These are phyloP conservation scores for Lindgomyces ingoldianus DNA, from an alignment of 495 filamentous ascomycete genomes.

Conservation along the genomic window DNA sequence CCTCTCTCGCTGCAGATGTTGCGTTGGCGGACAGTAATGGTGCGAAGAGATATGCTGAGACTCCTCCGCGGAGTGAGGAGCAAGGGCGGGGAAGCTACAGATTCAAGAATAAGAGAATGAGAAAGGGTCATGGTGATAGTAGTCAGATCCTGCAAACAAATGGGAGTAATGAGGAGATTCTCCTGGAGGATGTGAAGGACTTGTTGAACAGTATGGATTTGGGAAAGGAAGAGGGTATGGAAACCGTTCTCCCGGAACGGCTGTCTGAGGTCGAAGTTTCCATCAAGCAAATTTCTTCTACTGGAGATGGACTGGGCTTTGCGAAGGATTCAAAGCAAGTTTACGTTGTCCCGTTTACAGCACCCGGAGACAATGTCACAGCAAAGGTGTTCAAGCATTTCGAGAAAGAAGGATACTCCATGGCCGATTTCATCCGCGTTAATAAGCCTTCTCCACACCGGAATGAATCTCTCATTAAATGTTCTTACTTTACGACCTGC, in stretches of 20 bases:
- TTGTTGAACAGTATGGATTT: constrained; percentile 59
- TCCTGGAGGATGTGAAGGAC: constrained; percentile 67
- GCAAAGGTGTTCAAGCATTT: constrained; percentile 77
- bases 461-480: constrained; percentile 73
- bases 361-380: constrained; percentile 71
- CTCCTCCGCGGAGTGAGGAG: constrained; percentile 30
- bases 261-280: constrained; percentile 78
- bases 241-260: constrained; percentile 58
- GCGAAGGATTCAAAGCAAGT: constrained; percentile 67
- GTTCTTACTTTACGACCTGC: constrained; percentile 83
- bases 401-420: constrained; percentile 60
- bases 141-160: constrained; percentile 51
- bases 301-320: constrained; percentile 79
- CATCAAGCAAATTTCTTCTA: constrained; percentile 78
- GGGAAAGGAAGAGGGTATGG: constrained; percentile 16
- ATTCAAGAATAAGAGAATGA: constrained; percentile 60
- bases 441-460: constrained; percentile 70
- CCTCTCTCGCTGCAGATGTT: constrained; percentile 29
- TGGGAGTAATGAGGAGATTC: constrained; percentile 70
- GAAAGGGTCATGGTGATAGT: constrained; percentile 42
- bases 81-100: constrained; percentile 35
- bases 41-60: constrained; percentile 41
- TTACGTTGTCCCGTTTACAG: constrained; percentile 85
- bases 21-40: constrained; percentile 28
- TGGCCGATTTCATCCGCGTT: constrained; percentile 80